Base-by-base conservation (phyloP, 768 basidiomycete genomes). In the Panaeolus cyanescens region DNA sequence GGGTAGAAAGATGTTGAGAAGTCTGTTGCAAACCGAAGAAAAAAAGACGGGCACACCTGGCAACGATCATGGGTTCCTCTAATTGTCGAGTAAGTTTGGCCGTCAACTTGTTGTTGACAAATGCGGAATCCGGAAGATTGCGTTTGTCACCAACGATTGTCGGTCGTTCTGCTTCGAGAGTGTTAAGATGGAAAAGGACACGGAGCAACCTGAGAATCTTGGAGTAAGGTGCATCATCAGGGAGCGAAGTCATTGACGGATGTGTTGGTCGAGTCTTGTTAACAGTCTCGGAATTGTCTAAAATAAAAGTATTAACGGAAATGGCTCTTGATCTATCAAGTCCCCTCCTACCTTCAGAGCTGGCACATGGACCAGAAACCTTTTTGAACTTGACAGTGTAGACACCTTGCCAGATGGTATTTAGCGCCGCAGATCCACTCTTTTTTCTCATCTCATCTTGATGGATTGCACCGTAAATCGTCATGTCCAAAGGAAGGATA, bases 11-110 rank as follows among this genome's bases (percentile, higher is more conserved):
- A 58, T 56, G 62, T 17, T 64, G 36, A 25, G 0, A 50, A 34
- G 1, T 37, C 39, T 32, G 58, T 50, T 20, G 39, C 37, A 17
- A 58, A 31, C 15, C 7, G 30, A 19, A 19, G n/a, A 13, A n/a
- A 61, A 19, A 17, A 37, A 54, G 15, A 1, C 32, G 6, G 56
- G 72, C 80, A 63, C 67, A 94, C 95, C 94, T 96, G 1, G 96
- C 97, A 42, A 99, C 95, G 64, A 99, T 97, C 95, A 99, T 97
- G 0, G 95, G 93, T 71, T 99, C 97, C 68, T 99, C 97, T 40
- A 99, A 74, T 71, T 99, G 97, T 33, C 97, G 85, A 12, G 94
- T 95, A n/a, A 99, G 83, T 75, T 99, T 99, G 9, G 97, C 97
- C 1, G 95, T 95, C 28, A 99, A 79, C 74, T 99, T 99, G 78